Evolutionary conservation across 108 stramenopile genomes (phyloP), one percentile per base, ranked within the genome.

Genomic region (Skeletonema grethae): DNA sequence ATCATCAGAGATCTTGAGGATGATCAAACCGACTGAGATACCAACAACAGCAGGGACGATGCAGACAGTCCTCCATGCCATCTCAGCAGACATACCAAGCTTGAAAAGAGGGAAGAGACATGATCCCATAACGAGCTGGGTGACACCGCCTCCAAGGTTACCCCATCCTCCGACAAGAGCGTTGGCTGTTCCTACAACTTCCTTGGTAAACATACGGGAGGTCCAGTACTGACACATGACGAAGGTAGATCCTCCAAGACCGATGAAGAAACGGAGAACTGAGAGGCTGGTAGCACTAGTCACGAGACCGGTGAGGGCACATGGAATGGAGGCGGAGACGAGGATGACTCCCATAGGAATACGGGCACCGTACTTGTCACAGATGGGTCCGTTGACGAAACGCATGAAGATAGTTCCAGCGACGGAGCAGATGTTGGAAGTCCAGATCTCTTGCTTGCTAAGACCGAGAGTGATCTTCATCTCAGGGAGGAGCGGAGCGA

Each of bases 141-240:
- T 74, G 35, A 70, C 67, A 32, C 74, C 90, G 16, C 88, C 92
- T 36, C 90, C 89, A 7, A 90, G 71, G 65, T 93, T 93, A 22
- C 92, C 91, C 91, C 91, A 93, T 28, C 91, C 89, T 7, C 84
- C 92, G 9, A 82, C 82, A 29, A 88, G 64, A 38, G 84, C 92
- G 75, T 93, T 90, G 15, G 92, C 92, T 0, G 86, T 75, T 6
- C 92, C 92, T 0, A 75, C 86, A 72, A 90, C 66, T 36, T 88
- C 80, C 67, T 69, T 80, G 32, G 84, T 60, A 71, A 93, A 93
- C 85, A 93, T 89, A 9, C 84, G 72, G 18, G 84, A 68, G 9
- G 88, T 69, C 92, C 92, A 93, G 65, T 67, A 86, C 70, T 93
- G 90, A 12, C 75, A 70, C 88, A 85, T 85, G 65, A 91, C 90